Conservation (phyloP, 2,329 filamentous ascomycete genomes). For the Botrytis sinoallii region DNA sequence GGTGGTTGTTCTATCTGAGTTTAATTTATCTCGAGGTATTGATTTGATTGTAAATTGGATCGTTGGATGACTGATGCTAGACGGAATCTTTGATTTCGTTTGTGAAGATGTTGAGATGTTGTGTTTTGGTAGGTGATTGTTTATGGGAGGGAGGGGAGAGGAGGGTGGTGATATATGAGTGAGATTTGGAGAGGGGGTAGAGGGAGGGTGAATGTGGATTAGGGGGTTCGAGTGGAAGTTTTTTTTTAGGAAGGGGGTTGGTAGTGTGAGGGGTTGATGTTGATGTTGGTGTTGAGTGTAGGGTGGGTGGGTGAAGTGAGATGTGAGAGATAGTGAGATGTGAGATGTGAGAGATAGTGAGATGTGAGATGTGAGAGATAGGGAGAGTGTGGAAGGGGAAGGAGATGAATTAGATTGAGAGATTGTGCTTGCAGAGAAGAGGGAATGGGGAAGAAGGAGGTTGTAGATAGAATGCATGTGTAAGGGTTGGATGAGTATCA, state of each 20-base stretch:
- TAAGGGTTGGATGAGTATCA: neutral
- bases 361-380: no score
- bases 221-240: no score
- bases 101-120: neutral
- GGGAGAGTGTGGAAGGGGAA: neutral
- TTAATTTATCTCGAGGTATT: neutral
- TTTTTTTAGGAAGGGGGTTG: neutral
- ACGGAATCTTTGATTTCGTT: neutral
- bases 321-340: no score
- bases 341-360: no score
- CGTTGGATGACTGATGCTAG: neutral
- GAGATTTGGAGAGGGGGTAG: neutral
- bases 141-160: no score
- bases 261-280: neutral
- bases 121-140: neutral
- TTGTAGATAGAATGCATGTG: neutral
- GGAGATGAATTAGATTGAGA: neutral
- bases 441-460: accelerated
- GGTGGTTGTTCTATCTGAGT: neutral
- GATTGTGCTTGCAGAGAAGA: neutral
- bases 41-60: neutral
- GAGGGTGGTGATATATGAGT: neutral
- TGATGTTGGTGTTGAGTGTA: no score
- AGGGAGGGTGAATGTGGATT: no score
- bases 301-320: neutral